These are phyloP conservation scores for Populus tremula DNA, from an alignment of 345 rosid species.

Conservation along the genomic window DNA sequence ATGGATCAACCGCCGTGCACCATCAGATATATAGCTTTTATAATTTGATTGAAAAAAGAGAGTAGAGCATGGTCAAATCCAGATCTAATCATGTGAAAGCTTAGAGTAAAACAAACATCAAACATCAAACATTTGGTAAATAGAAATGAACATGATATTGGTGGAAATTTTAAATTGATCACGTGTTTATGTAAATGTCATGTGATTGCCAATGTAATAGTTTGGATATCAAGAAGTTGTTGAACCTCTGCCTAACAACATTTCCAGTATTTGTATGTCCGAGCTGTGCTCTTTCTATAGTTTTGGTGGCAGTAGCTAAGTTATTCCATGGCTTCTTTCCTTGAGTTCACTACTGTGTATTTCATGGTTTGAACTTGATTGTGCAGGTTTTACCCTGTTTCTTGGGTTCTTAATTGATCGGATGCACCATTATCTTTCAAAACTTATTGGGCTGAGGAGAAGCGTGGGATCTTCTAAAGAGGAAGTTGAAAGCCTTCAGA, in stretches of 20 bases:
- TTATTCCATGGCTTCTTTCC: neutral
- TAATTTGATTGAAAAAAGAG: neutral
- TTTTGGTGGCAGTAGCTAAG: neutral
- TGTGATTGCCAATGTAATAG: neutral
- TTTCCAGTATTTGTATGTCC: neutral
- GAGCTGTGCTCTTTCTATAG: neutral
- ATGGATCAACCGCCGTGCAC: neutral
- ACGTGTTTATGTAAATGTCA: no score
- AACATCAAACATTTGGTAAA: neutral
- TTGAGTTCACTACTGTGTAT: neutral
- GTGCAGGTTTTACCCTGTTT: constrained; percentile 80
- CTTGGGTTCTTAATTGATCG: constrained; percentile 89
- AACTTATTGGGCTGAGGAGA: constrained; percentile 60
- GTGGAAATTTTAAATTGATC: no score
- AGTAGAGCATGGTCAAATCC: neutral
- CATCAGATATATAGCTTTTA: neutral
- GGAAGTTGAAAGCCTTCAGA: constrained; percentile 57
- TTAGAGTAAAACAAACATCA: neutral
- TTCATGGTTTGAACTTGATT: constrained; percentile 21
- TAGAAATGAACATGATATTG: neutral
- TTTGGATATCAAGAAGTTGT: neutral
- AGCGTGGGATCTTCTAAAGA: constrained; percentile 59
- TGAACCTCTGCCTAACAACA: neutral
- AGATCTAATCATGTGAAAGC: neutral
- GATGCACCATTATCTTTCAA: constrained; percentile 70